phyloP scores from a whole-genome alignment of 331 rosid species.

The Pyracantha coccinea region DNA sequence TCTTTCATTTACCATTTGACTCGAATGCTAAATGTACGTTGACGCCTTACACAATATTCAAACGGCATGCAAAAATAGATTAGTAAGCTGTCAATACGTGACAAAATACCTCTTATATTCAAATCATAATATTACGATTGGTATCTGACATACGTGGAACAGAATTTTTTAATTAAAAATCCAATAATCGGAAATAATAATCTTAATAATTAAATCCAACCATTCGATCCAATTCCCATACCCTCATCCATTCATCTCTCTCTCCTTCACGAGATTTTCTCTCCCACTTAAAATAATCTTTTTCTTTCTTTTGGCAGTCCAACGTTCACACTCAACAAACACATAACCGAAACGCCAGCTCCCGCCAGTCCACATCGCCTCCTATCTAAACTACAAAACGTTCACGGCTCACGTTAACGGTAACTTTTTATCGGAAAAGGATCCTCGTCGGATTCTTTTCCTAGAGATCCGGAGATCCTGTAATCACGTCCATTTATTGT shows the following conservation, averaged over 20 bases:
- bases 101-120: too few species aligned
- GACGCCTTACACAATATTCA: not conserved
- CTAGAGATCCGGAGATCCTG: too few species aligned
- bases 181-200: not conserved
- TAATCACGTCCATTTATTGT: too few species aligned
- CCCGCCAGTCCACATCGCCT: not conserved
- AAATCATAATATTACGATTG: not conserved
- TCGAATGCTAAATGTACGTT: too few species aligned
- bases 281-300: not conserved
- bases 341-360: not conserved
- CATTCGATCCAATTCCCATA: not conserved
- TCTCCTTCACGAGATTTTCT: not conserved
- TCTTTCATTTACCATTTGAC: too few species aligned
- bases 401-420: not conserved
- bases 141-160: not conserved
- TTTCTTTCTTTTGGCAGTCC: not conserved
- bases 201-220: not conserved
- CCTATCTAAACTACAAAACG: not conserved
- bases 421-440: not conserved
- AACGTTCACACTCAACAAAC: not conserved
- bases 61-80: fast-evolving
- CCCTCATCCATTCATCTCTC: not conserved
- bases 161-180: too few species aligned
- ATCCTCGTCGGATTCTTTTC: too few species aligned
- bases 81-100: too few species aligned